Conservation (phyloP, 805 yeast genomes). For the Metschnikowia kofuensis region DNA sequence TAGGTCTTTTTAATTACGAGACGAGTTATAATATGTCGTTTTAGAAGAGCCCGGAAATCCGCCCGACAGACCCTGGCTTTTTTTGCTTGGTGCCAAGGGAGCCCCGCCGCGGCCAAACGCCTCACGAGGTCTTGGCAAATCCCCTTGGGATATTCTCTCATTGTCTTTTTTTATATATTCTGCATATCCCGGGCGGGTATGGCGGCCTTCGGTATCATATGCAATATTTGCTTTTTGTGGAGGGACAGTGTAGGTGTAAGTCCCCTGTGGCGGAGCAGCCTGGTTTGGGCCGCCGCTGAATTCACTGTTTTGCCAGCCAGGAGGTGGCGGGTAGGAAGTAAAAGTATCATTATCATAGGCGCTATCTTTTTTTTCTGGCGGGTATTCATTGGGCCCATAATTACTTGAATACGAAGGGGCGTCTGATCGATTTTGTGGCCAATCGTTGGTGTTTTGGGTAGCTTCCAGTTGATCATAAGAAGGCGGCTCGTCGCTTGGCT, state of each 20-base stretch:
- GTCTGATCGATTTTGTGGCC: not conserved
- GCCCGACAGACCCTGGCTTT: conserved; percentile 24
- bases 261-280: conserved; percentile 1
- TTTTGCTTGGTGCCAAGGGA: conserved; percentile 30
- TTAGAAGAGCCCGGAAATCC: conserved; percentile 38
- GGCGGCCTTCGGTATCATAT: conserved; percentile 31
- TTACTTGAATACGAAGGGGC: conserved; percentile 5
- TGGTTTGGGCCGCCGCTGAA: not conserved
- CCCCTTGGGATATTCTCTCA: conserved; percentile 30
- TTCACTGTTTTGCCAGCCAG: not conserved
- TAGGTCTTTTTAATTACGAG: not conserved
- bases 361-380: conserved; percentile 13
- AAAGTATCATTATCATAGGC: not conserved
- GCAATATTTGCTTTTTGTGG: conserved; percentile 38
- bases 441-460: not conserved
- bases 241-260: conserved; percentile 21
- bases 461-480: conserved; percentile 18
- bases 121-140: conserved; percentile 28
- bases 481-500: conserved; percentile 13
- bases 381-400: conserved; percentile 18
- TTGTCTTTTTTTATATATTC: conserved; percentile 32
- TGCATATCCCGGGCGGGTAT: conserved; percentile 36
- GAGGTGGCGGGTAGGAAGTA: not conserved
- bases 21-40: conserved; percentile 25
- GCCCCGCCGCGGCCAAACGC: conserved; percentile 30